Evolutionary conservation across 1,284 basidiomycete species (phyloP), one percentile per base, ranked within the genome.

Genomic region (Phylloporus sp.): DNA sequence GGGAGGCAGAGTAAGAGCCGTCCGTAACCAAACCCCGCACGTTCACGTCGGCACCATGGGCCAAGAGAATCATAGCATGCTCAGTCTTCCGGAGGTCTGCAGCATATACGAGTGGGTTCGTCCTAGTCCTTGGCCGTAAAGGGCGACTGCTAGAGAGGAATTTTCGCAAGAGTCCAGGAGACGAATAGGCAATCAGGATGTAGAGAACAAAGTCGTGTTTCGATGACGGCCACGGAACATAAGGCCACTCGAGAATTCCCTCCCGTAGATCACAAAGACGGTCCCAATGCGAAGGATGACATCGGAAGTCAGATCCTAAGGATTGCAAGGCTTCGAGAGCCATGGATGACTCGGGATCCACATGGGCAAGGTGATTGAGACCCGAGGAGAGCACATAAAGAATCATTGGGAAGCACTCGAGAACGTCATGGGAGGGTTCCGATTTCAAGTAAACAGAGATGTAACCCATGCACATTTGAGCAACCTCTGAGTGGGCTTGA

Each of bases 241-340:
- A 55, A 32, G 53, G 17, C 27, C 5, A 53, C 17, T 7, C 4
- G 49, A 20, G 27, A 32, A 19, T 25, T 11, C 59, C 55, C 43
- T 58, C 65, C 11, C 60, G 32, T 35, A 66, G 25, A 35, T 25
- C 55, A 8, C 60, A 63, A 23, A 66, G 55, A 7, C 43, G 32
- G 25, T 66, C 56, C 65, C 60, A 66, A 45, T 58, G 59, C 5
- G 59, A 62, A 5, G 66, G 59, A 58, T 67, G 39, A 7, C n/a
- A 41, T 15, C 56, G 47, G 29, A 67, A 23, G 12, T 41, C 49
- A 17, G 27, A 53, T 23, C 27, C 65, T 5, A 68, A 49, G 43
- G 47, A 59, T 35, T 55, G 19, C 3, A 68, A 25, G 5, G 41
- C 49, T 27, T 60, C 41, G 3, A 68, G 55, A 12, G 32, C 29